These are phyloP conservation scores for Cordyceps pruinosa DNA, from an alignment of 2,329 filamentous ascomycete genomes.

Conservation along the genomic window DNA sequence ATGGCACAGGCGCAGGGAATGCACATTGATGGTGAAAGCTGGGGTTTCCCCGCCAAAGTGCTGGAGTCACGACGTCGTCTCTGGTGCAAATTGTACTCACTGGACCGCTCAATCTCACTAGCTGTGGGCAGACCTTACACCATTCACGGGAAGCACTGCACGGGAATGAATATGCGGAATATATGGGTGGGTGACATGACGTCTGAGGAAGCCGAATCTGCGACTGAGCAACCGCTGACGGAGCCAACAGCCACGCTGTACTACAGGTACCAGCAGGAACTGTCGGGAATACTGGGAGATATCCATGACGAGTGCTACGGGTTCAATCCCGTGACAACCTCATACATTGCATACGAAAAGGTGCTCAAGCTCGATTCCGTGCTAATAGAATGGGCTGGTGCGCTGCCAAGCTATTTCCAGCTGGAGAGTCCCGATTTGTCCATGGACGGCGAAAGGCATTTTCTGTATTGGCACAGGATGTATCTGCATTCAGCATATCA, in stretches of 20 bases:
- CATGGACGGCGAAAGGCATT: slow-evolving; percentile 23
- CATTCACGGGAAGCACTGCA: slow-evolving; percentile 33
- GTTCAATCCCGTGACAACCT: too few relatives aligned
- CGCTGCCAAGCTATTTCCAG: too few relatives aligned
- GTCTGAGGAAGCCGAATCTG: slow-evolving; percentile 23
- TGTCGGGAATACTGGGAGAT: too few relatives aligned
- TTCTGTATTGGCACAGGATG: slow-evolving; percentile 30
- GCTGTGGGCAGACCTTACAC: slow-evolving; percentile 33
- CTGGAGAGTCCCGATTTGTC: slow-evolving; percentile 26
- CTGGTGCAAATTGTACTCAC: slow-evolving; percentile 33
- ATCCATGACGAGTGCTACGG: too few relatives aligned
- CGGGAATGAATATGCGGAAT: slow-evolving; percentile 30
- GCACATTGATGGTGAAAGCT: slow-evolving; percentile 35
- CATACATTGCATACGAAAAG: too few relatives aligned
- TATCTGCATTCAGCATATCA: slow-evolving; percentile 34
- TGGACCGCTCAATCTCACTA: slow-evolving; percentile 33
- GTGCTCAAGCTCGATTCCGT: too few relatives aligned
- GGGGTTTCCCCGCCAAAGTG: slow-evolving; percentile 29
- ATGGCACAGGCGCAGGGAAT: slow-evolving; percentile 37
- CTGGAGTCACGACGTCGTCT: slow-evolving; percentile 31
- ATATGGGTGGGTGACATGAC: slow-evolving; percentile 30
- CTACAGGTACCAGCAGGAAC: too few relatives aligned
- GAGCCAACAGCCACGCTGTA: too few relatives aligned
- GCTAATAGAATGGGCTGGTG: too few relatives aligned
- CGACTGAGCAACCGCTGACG: slow-evolving; percentile 20